Base-by-base conservation (phyloP, 257 asterid genomes). In the Sherardia arvensis region DNA sequence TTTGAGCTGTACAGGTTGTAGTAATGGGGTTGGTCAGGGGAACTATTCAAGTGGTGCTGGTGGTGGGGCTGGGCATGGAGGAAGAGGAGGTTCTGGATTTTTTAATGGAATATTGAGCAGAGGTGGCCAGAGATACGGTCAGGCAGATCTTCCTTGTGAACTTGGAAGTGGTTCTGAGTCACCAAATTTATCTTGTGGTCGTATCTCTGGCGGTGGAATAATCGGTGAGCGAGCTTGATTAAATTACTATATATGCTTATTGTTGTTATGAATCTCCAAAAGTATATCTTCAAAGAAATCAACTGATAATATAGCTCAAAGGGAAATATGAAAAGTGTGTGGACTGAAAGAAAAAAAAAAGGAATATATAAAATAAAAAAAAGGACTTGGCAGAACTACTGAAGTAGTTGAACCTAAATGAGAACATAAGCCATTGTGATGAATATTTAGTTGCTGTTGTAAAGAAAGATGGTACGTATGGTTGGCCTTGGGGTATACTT, bases 21-120 rank as follows among this genome's bases (percentile, higher is more conserved):
- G 78, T 71, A 88, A 77, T 65, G 98, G 98, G 68, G 77, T 88
- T 81, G 98, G 98, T 70, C 79, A 62, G 84, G 98, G 98, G 71
- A 91, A 88, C 73, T 91, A 88, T 79, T 86, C 96, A 53, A 79
- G 82, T 66, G 98, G 96, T 51, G 95, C 92, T 71, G 95, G 96
- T 65, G 88, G 90, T 53, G 98, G 96, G 62, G 98, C 96, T 66
- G 96, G 98, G 68, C 98, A 91, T 80, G 98, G 98, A 66, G 98
- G 98, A 73, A 77, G 76, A 83, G 98, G 98, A 58, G 96, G 98
- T n/a, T 83, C 95, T 33, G 98, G 96, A 66, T 72, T 77, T 77
- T 88, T 43, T 78, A 79, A 74, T 58, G 98, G 98, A 72, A 75
- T 74, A 64, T 67, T 80, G 71, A 84, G 88, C 74, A 82, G 82